phyloP scores from a whole-genome alignment of 441 rosid genomes.

The Omphalea diandra region DNA sequence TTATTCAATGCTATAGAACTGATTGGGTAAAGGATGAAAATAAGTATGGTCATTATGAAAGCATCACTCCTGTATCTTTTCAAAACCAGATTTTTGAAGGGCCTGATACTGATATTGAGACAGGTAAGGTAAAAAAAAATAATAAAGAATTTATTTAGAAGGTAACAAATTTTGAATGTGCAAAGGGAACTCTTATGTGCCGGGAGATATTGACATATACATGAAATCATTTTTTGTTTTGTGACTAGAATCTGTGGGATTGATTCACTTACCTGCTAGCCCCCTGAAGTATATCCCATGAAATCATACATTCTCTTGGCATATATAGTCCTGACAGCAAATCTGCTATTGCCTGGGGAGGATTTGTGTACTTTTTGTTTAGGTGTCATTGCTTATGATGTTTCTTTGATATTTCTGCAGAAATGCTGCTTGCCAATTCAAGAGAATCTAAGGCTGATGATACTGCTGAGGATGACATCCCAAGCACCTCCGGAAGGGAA shows the following conservation, averaged over 20 bases:
- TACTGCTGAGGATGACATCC: constrained; percentile 61
- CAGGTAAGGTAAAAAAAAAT: constrained; percentile 46
- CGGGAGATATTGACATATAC: neutral
- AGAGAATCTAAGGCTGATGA: constrained; percentile 67
- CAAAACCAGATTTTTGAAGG: constrained; percentile 96
- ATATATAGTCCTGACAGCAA: neutral
- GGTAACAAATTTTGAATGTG: neutral
- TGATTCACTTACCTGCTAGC: neutral
- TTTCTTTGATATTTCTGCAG: constrained; percentile 40
- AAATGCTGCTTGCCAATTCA: constrained; percentile 74
- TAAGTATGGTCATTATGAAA: constrained; percentile 92
- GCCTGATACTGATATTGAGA: constrained; percentile 95
- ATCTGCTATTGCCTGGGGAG: neutral
- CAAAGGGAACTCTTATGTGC: neutral
- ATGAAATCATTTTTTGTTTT: neutral
- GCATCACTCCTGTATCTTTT: constrained; percentile 55
- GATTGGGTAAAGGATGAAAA: constrained; percentile 96
- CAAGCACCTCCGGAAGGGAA: constrained; percentile 85
- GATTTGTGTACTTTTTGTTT: neutral
- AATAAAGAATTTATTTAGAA: neutral
- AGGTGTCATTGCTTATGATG: neutral
- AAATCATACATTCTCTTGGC: neutral
- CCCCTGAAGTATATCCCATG: neutral
- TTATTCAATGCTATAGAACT: constrained; percentile 80
- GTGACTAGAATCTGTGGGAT: neutral